Base-by-base conservation (phyloP, 306 rosid species). In the Heteromeles arbutifolia region DNA sequence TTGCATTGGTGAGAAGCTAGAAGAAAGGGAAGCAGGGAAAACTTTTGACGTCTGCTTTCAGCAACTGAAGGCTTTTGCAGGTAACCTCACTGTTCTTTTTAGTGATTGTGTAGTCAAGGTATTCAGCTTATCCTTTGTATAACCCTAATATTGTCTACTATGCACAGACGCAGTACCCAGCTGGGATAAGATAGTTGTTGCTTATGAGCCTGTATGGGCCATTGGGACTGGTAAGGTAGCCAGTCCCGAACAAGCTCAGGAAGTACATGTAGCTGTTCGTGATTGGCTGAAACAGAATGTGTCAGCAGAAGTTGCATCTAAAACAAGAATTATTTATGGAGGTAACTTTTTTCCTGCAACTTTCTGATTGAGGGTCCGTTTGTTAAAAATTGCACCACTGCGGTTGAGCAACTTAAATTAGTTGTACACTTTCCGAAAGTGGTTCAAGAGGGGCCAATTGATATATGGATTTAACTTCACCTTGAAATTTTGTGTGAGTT, bases 131-230 rank as follows among this genome's bases (percentile, higher is more conserved):
- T 75, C 45, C 67, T 54, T 61, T 76, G 66, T 57, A 5, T 78
- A 59, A 82, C 58, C 63, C 64, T 37, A 25, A 34, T 44, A 29
- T 78, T 78, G 21, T 29, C 53, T 63, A 34, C 80, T 77, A 31
- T 83, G 41, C 79, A 77, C 93, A 96, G 99, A 96, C 79, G 88
- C 92, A 5, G 92, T 96, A 77, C 93, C 96, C 52, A 87, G 96
- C 84, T 96, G 99, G 99, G 99, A 92, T 66, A 84, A 88, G 76
- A 76, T 92, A 59, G 99, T 96, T 71, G 86, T 96, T 77, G 99
- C 99, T 11, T 96, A 96, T 80, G 99, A 96, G 87, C 99, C 99
- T 63, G 98, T 96, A 31, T 96, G 99, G 99, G 99, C 99, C 77
- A 96, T 96, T 83, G 99, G 99, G 77, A 96, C 99, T 8, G 99